Evolutionary conservation across 306 rosid species (phyloP).

Genomic region (Crataegus laevigata): DNA sequence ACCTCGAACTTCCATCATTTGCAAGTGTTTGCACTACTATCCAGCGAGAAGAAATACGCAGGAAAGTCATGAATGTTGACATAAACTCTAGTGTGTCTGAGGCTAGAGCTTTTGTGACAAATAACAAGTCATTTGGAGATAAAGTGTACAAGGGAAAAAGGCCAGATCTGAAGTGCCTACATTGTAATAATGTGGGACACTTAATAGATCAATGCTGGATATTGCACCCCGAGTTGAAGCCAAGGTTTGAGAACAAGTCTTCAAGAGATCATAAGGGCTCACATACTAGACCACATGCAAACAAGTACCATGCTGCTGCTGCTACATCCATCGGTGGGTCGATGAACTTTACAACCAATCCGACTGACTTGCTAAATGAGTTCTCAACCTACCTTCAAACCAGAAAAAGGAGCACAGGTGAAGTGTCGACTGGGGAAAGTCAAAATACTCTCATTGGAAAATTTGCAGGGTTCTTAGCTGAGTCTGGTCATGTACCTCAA

Average conservation of each 20-base stretch:
- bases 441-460: neutral
- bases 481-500: neutral
- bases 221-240: neutral
- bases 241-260: neutral
- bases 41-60: neutral
- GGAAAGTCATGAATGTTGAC: neutral
- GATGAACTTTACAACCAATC: neutral
- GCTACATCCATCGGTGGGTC: neutral
- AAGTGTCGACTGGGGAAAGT: neutral
- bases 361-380: neutral
- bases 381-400: neutral
- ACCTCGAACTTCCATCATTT: neutral
- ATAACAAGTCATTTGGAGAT: neutral
- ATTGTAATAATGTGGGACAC: neutral
- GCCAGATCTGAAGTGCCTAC: neutral
- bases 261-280: neutral
- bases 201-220: neutral
- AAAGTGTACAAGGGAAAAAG: too few relatives aligned
- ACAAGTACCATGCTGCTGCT: neutral
- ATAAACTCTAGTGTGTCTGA: neutral
- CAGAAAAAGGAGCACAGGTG: neutral
- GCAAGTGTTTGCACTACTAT: neutral
- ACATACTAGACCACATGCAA: neutral
- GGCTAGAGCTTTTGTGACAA: neutral
- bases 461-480: neutral